These are phyloP conservation scores for Saturnispora sanitii DNA, from an alignment of 805 yeast species.

Conservation along the genomic window DNA sequence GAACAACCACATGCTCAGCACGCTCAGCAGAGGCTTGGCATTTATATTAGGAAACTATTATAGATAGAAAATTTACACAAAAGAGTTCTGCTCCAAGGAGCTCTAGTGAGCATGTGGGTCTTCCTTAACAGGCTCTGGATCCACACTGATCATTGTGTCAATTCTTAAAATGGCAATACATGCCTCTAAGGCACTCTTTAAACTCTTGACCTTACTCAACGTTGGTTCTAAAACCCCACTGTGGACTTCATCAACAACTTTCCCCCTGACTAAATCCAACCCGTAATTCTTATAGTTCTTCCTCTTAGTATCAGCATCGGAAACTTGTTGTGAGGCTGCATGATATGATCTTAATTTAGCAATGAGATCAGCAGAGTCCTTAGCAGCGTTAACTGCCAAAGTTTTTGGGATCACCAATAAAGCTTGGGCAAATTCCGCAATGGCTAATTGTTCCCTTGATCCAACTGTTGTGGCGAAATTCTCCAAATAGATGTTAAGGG, in stretches of 20 bases:
- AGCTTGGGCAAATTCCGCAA: conserved; percentile 93
- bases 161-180: conserved; percentile 95
- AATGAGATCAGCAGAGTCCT: conserved; percentile 88
- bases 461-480: conserved; percentile 97
- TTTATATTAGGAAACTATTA: neutral
- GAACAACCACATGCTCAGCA: neutral
- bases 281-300: conserved; percentile 87
- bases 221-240: conserved; percentile 95
- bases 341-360: conserved; percentile 95
- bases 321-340: conserved; percentile 84
- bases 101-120: conserved; percentile 79
- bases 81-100: too few relatives aligned
- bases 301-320: conserved; percentile 74
- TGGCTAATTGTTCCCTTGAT: conserved; percentile 94
- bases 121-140: conserved; percentile 88
- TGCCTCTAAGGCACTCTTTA: conserved; percentile 95
- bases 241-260: conserved; percentile 73
- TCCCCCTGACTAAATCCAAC: conserved; percentile 82
- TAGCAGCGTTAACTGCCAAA: conserved; percentile 93
- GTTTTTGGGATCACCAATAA: conserved; percentile 91
- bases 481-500: conserved; percentile 87
- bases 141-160: conserved; percentile 96
- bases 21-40: conserved; percentile 1
- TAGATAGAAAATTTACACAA: too few relatives aligned
- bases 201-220: conserved; percentile 80